These are phyloP conservation scores for Metschnikowia lochheadii DNA, from an alignment of 805 yeast species.

Conservation along the genomic window DNA sequence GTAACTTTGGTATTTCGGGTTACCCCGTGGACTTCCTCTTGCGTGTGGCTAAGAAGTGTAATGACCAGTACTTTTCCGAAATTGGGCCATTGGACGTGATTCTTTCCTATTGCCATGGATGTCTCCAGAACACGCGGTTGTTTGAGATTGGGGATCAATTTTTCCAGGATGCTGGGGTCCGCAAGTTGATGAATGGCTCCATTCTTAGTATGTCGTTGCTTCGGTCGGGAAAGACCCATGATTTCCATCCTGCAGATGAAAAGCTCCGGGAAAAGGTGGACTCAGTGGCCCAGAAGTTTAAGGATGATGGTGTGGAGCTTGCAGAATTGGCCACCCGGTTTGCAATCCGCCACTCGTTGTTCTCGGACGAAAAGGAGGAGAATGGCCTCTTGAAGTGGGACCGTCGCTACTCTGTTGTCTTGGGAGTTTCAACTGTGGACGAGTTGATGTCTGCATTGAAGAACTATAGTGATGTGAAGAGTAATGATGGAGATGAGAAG, in stretches of 20 bases:
- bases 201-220: conserved; percentile 85
- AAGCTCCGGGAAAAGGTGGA: conserved; percentile 53
- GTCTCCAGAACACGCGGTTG: conserved; percentile 67
- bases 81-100: conserved; percentile 71
- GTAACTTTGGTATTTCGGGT: conserved; percentile 76
- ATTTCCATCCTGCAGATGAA: conserved; percentile 76
- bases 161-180: conserved; percentile 49
- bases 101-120: conserved; percentile 75
- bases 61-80: conserved; percentile 29
- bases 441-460: conserved; percentile 64
- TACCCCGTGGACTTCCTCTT: conserved; percentile 74
- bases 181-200: conserved; percentile 70
- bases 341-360: conserved; percentile 48
- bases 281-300: conserved; percentile 39
- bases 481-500: conserved; percentile 44
- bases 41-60: conserved; percentile 40
- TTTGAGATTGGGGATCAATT: conserved; percentile 47
- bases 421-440: conserved; percentile 65
- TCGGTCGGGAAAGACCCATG: conserved; percentile 59
- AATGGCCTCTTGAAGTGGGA: conserved; percentile 21
- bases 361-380: conserved; percentile 8
- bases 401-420: conserved; percentile 52
- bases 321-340: conserved; percentile 80
- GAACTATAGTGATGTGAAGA: conserved; percentile 42
- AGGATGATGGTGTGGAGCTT: conserved; percentile 46